These are phyloP conservation scores for Russula lepida DNA, from an alignment of 768 basidiomycete genomes.

Conservation along the genomic window DNA sequence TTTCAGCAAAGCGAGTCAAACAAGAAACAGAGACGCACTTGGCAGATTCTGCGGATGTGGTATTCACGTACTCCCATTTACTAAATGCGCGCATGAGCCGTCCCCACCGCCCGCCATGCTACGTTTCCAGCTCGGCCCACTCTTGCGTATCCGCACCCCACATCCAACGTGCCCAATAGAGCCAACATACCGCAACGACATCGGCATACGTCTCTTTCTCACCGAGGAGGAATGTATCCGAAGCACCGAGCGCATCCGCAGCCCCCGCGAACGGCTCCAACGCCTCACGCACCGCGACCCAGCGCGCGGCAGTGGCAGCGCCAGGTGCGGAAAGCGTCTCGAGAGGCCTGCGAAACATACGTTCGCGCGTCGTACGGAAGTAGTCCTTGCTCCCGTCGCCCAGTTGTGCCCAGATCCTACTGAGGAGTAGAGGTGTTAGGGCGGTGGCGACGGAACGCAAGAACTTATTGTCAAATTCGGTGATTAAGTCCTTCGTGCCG, in stretches of 20 bases:
- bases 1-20: background rate
- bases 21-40: background rate
- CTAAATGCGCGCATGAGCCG: conserved; percentile 9
- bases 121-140: conserved; percentile 35
- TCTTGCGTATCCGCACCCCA: conserved; percentile 30
- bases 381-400: conserved; percentile 31
- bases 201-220: conserved; percentile 35
- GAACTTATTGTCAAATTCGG: conserved; percentile 23
- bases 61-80: conserved; percentile 12
- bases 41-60: background rate
- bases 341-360: conserved; percentile 28
- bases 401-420: conserved; percentile 22
- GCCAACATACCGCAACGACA: conserved; percentile 29
- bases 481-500: conserved; percentile 20
- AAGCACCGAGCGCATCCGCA: conserved; percentile 14
- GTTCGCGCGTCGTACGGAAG: conserved; percentile 33
- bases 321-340: conserved; percentile 33
- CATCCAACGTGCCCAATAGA: conserved; percentile 29
- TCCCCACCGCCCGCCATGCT: conserved; percentile 32
- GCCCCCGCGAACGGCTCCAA: conserved; percentile 25
- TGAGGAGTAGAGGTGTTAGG: conserved; percentile 9
- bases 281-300: conserved; percentile 31
- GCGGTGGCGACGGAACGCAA: background rate
- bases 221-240: conserved; percentile 29
- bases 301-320: conserved; percentile 27